Evolutionary conservation across 495 filamentous ascomycete species (phyloP).

Genomic region (Glutinoglossum americanum): DNA sequence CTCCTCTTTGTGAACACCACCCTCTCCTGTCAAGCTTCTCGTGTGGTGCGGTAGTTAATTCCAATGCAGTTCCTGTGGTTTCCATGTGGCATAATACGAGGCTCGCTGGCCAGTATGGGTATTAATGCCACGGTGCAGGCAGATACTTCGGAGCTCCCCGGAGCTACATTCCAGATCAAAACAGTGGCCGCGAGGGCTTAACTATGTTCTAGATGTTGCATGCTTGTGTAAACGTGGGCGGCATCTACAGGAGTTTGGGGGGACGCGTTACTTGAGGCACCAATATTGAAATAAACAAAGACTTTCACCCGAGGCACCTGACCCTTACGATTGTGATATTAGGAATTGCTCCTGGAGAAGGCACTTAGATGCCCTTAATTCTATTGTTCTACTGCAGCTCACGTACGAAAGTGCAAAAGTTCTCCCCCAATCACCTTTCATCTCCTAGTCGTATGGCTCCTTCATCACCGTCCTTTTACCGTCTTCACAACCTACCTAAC

Average conservation of each 20-base stretch:
- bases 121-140: conserved; percentile 81
- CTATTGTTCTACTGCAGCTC: background rate
- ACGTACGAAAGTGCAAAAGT: background rate
- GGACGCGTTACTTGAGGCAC: conserved; percentile 6
- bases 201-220: background rate
- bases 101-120: conserved; percentile 71
- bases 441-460: background rate
- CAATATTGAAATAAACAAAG: background rate
- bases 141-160: conserved; percentile 65
- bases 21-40: background rate
- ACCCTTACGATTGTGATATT: background rate
- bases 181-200: conserved; percentile 25
- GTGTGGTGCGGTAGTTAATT: background rate
- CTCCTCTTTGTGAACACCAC: background rate
- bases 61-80: conserved; percentile 83
- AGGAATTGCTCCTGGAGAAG: background rate
- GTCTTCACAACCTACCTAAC: conserved; percentile 1
- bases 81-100: conserved; percentile 76
- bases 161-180: conserved; percentile 92
- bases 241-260: conserved; percentile 9
- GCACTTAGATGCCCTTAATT: background rate
- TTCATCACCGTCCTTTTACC: background rate
- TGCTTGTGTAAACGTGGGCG: background rate
- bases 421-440: background rate
- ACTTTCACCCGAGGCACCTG: background rate